phyloP scores from a whole-genome alignment of 805 yeast species.

The Candida easanensis region DNA sequence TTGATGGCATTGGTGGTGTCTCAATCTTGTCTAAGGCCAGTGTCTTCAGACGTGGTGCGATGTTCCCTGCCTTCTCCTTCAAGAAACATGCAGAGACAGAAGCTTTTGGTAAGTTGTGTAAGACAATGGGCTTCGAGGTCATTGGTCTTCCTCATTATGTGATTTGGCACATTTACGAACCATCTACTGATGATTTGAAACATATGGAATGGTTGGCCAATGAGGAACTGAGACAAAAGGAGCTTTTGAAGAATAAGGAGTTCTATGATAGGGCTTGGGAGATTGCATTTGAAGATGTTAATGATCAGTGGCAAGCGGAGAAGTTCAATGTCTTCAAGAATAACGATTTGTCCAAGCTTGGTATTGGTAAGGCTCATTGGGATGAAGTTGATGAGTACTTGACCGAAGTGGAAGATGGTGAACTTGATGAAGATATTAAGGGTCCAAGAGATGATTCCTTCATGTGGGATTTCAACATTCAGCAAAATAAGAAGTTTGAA shows the following conservation, averaged over 20 bases:
- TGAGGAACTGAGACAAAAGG: conserved; percentile 65
- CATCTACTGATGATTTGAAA: conserved; percentile 84
- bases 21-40: conserved; percentile 84
- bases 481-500: conserved; percentile 22
- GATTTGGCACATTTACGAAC: conserved; percentile 96
- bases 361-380: conserved; percentile 65
- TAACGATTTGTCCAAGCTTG: conserved; percentile 55
- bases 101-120: conserved; percentile 89
- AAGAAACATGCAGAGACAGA: conserved; percentile 97
- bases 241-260: conserved; percentile 59
- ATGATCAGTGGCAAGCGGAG: conserved; percentile 70
- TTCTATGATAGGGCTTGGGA: conserved; percentile 73
- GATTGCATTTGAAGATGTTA: conserved; percentile 74
- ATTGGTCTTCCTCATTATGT: conserved; percentile 93
- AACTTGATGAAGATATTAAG: conserved; percentile 8
- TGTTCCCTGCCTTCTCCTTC: conserved; percentile 95
- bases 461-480: conserved; percentile 18
- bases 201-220: conserved; percentile 89
- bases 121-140: conserved; percentile 82
- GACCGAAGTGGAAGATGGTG: conserved; percentile 24
- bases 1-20: conserved; percentile 98
- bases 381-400: conserved; percentile 49
- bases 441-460: conserved; percentile 19
- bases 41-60: conserved; percentile 85
- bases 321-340: conserved; percentile 70